Base-by-base conservation (phyloP, 768 basidiomycete genomes). In the Dentipellis fragilis region DNA sequence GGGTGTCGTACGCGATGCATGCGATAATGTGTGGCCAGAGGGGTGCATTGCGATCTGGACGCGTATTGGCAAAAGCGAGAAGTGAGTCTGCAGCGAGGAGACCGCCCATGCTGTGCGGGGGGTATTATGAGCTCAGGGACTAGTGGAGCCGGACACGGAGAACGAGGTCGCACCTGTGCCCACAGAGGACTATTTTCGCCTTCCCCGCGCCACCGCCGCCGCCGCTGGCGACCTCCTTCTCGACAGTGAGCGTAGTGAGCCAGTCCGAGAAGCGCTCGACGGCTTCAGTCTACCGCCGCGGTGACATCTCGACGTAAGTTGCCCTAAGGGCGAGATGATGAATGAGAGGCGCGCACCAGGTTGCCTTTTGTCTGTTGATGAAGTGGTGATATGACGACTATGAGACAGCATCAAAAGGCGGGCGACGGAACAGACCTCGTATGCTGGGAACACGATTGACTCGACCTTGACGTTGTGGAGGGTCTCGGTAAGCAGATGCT, bases 11-110 rank as follows among this genome's bases (percentile, higher is more conserved):
- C 6, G 93, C 86, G 49, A 92, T 72, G 58, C 83, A 85, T 0
- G 85, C 93, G 21, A 94, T 78, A 54, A 96, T 87, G 52, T 80
- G 83, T 1, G 93, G 94, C 93, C 93, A 97, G 4, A 95, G 68
- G 0, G 87, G 83, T 2, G 82, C 81, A 10, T 69, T 65, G 51
- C 71, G 71, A 60, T 89, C 84, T 5, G 87, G 82, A 19, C 87
- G 76, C 34, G 84, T 75, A 14, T 79, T 75, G 37, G 80, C 71
- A 56, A 96, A 87, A 64, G 84, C 87, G 23, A 85, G 68, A 34
- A 93, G 69, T 4, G 88, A 80, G 63, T 97, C 94, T 2, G 93
- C 90, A 23, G 86, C 86, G 2, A 97, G 76, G 19, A 96, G 71
- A 2, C 93, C 93, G 19, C 93, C 93, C 93, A 96, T 96, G 65